A percentile compares a stretch with the other conserved stretches of the same genome.
phyloP scores from a whole-genome alignment of 2,329 filamentous ascomycete species.

The Hirsutella minnesotensis region DNA sequence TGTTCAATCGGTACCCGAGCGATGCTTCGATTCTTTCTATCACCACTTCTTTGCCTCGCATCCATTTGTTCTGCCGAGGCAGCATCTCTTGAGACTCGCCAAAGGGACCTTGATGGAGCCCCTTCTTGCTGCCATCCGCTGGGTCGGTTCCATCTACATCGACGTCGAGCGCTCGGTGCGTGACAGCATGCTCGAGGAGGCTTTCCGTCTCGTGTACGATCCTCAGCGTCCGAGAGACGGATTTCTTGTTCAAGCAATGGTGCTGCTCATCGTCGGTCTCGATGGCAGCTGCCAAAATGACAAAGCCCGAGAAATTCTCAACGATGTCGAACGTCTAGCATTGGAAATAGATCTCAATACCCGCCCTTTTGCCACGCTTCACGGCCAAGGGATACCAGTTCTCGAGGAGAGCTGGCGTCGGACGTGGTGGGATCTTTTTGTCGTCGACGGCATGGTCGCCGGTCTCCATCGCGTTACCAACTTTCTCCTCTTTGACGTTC shows the following conservation, averaged over 20 bases:
- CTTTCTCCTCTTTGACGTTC: conserved; percentile 56
- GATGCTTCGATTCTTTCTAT: conserved; percentile 47
- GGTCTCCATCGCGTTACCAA: conserved; percentile 64
- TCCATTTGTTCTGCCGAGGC: conserved; percentile 44
- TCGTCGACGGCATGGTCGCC: conserved; percentile 76
- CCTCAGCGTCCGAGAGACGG: conserved; percentile 37
- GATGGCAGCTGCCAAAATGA: conserved; percentile 65
- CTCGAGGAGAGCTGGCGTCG: conserved; percentile 75
- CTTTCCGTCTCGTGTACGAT: conserved; percentile 36
- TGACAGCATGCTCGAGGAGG: conserved; percentile 45
- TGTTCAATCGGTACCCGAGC: conserved; percentile 30
- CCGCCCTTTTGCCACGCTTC: conserved; percentile 48
- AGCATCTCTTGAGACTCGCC: conserved; percentile 33
- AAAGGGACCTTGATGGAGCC: conserved; percentile 35
- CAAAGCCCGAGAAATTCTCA: conserved; percentile 55
- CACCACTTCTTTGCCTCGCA: conserved; percentile 45
- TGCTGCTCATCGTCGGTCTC: conserved; percentile 65
- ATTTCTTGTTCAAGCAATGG: conserved; percentile 63
- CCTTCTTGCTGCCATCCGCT: conserved; percentile 42
- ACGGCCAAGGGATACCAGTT: conserved; percentile 53
- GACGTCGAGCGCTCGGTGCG: conserved; percentile 30
- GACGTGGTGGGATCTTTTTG: conserved; percentile 81
- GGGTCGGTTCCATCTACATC: conserved; percentile 44
- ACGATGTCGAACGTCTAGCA: conserved; percentile 57
- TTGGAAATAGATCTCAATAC: conserved; percentile 67